Conservation (phyloP, 768 basidiomycete genomes). For the Tricholoma terreum region DNA sequence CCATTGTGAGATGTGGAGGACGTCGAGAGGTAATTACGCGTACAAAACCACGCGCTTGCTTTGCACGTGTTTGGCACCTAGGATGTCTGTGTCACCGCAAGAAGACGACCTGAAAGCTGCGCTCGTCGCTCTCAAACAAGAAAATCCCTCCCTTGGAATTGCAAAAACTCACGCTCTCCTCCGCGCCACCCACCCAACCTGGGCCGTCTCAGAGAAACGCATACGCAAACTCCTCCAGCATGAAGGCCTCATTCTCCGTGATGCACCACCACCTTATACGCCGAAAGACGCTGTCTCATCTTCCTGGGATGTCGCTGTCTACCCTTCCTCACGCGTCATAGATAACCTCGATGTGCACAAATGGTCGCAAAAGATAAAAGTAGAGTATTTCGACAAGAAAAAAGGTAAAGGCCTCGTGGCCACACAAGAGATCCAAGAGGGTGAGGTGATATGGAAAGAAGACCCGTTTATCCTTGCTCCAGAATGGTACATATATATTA, state of each 20-base stretch:
- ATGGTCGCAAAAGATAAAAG: conserved; percentile 64
- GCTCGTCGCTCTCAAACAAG: conserved; percentile 50
- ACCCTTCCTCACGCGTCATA: conserved; percentile 65
- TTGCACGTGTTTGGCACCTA: neutral
- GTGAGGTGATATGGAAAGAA: conserved; percentile 82
- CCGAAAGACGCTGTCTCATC: conserved; percentile 17
- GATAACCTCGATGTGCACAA: conserved; percentile 56
- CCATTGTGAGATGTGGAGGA: no score
- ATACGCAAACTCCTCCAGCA: conserved; percentile 66
- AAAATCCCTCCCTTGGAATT: conserved; percentile 66
- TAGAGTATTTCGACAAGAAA: conserved; percentile 60
- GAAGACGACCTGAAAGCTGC: conserved; percentile 63
- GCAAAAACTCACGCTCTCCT: conserved; percentile 67
- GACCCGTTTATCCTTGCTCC: conserved; percentile 79
- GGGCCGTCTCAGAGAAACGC: conserved; percentile 84
- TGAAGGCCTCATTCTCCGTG: conserved; percentile 44
- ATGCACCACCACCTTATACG: no score
- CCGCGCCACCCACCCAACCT: conserved; percentile 55
- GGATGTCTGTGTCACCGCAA: conserved; percentile 35
- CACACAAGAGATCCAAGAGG: conserved; percentile 58
- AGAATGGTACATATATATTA: conserved; percentile 55
- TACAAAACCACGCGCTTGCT: conserved; percentile 12
- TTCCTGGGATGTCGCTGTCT: conserved; percentile 22
- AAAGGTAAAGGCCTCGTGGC: conserved; percentile 88
- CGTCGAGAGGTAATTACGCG: conserved; percentile 20